These are phyloP conservation scores for Cyberlindnera suaveolens DNA, from an alignment of 805 yeast species.

Conservation along the genomic window DNA sequence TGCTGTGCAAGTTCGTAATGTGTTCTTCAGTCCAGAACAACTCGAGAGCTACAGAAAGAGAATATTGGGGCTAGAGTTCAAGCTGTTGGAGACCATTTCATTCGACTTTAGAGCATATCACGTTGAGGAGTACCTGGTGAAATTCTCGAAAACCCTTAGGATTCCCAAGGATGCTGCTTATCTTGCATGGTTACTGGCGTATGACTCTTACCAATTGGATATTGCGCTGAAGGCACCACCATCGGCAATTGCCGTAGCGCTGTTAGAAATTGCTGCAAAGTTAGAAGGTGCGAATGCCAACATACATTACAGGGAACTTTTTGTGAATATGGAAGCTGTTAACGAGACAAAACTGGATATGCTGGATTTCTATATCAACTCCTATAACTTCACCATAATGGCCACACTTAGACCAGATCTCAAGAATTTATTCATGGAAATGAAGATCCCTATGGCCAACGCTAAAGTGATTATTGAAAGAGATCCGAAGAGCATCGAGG, in stretches of 20 bases:
- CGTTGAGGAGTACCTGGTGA: conserved; percentile 61
- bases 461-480: conserved; percentile 24
- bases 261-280: conserved; percentile 54
- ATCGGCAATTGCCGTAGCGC: conserved; percentile 67
- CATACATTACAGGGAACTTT: conserved; percentile 8
- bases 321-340: conserved; percentile 23
- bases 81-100: conserved; percentile 65
- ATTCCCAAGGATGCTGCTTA: conserved; percentile 42
- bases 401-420: conserved; percentile 32
- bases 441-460: conserved; percentile 40
- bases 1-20: conserved; percentile 29
- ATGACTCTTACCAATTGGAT: conserved; percentile 68
- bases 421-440: conserved; percentile 31
- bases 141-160: conserved; percentile 45
- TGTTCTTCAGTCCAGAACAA: conserved; percentile 23
- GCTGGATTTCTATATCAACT: conserved; percentile 55
- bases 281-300: conserved; percentile 29
- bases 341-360: conserved; percentile 50
- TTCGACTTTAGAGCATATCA: conserved; percentile 74
- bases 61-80: conserved; percentile 58
- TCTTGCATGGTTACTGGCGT: conserved; percentile 69
- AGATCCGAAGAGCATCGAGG: conserved; percentile 25
- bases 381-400: conserved; percentile 44
- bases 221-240: conserved; percentile 65
- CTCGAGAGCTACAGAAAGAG: conserved; percentile 52